Percentiles rank a stretch among this genome's conserved stretches.
These are phyloP conservation scores for Colletotrichum cuscutae DNA, from an alignment of 2,329 filamentous ascomycete genomes.

Conservation along the genomic window DNA sequence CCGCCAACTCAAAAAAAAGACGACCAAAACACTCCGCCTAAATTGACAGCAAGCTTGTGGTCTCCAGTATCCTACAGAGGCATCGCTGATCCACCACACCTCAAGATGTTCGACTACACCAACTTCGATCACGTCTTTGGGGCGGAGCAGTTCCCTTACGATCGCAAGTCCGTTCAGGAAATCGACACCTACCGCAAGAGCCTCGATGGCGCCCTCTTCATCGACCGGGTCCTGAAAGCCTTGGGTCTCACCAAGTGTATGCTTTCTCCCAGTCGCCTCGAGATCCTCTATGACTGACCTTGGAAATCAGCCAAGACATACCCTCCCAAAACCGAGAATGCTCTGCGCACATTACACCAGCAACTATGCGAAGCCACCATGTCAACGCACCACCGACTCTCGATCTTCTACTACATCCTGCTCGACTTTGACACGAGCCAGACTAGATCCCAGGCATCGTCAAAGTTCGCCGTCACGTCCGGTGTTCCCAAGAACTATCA, in stretches of 20 bases:
- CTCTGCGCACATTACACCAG: constrained; percentile 75
- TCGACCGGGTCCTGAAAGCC: constrained; percentile 79
- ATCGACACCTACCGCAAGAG: constrained; percentile 75
- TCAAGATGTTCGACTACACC: constrained; percentile 70
- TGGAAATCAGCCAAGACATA: constrained; percentile 67
- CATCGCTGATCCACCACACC: too few species aligned
- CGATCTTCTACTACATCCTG: constrained; percentile 85
- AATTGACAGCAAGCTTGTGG: background rate
- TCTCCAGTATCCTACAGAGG: background rate
- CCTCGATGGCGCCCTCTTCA: constrained; percentile 78
- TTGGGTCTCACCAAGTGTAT: constrained; percentile 77
- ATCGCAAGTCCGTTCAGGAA: constrained; percentile 67
- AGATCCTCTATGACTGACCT: background rate
- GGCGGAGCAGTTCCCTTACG: constrained; percentile 70
- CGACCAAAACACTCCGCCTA: background rate
- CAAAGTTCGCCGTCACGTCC: constrained; percentile 68
- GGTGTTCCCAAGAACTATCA: constrained; percentile 81
- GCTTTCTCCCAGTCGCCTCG: background rate
- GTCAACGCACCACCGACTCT: constrained; percentile 81
- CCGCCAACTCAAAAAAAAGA: background rate
- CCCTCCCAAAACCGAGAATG: constrained; percentile 76
- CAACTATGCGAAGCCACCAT: constrained; percentile 73
- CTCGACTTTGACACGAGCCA: constrained; percentile 74
- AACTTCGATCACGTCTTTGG: constrained; percentile 77
- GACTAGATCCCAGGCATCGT: constrained; percentile 61